Evolutionary conservation across 2,329 filamentous ascomycete genomes (phyloP).

Genomic region (Sphaerulina vaccinii): DNA sequence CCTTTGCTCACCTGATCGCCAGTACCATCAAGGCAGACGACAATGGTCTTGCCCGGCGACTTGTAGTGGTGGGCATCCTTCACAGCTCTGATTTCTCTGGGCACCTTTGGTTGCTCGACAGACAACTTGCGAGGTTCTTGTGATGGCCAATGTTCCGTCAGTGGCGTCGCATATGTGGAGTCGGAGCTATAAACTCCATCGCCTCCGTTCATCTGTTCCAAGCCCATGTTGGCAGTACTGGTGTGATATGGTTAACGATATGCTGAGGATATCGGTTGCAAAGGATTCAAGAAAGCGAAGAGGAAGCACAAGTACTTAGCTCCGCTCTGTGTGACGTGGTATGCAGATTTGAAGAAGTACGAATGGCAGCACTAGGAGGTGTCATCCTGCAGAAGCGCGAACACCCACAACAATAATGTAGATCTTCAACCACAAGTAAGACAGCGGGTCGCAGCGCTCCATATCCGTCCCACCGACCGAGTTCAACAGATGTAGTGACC

Average conservation of each 20-base stretch:
- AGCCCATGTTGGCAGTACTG: neutral
- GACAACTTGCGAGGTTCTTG: neutral
- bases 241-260: neutral
- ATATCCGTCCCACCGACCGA: constrained; percentile 7
- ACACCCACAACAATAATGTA: neutral
- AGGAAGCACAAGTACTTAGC: neutral
- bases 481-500: constrained; percentile 1
- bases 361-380: neutral
- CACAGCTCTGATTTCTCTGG: constrained; percentile 34
- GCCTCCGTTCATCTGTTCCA: constrained; percentile 8
- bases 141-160: constrained; percentile 5
- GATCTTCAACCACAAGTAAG: neutral
- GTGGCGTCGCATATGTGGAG: constrained; percentile 7
- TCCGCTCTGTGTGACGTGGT: neutral
- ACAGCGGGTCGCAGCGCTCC: constrained; percentile 6
- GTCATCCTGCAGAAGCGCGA: constrained; percentile 1
- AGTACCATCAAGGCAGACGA: constrained; percentile 48
- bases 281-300: neutral
- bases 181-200: constrained; percentile 1
- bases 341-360: neutral
- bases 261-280: neutral
- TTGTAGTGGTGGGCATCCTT: constrained; percentile 26
- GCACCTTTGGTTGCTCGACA: constrained; percentile 22
- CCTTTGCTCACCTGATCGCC: constrained; percentile 37
- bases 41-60: constrained; percentile 35